Evolutionary conservation across 345 rosid species (phyloP), one percentile per base, ranked within the genome.

Genomic region (Capsella bursapastoris): DNA sequence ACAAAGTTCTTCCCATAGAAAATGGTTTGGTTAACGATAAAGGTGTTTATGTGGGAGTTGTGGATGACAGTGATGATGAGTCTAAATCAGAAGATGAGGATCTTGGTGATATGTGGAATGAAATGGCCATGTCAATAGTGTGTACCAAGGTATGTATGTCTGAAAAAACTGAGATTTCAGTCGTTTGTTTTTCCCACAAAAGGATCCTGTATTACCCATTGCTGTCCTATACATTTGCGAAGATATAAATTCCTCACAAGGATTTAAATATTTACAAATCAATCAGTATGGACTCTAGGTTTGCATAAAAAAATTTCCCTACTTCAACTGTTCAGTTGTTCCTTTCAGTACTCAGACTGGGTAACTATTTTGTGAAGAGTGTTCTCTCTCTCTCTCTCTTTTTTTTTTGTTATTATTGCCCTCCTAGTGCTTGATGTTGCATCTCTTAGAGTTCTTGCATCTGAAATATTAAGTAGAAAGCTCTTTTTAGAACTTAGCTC

Each of bases 81-180:
- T 58, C 72, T 13, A 82, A 78, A 74, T 62, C 43, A 35, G 79
- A 64, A 74, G 91, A 91, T 75, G 92, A 86, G 56, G 96, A 89
- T 61, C 82, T 91, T 66, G 89, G 90, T 66, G 85, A 90, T 85
- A 88, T 94, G 64, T 94, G 97, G 98, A 86, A 78, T 52, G 92
- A 87, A 78, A 89, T 91, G 97, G 80, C 89, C 61, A 73, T 84
- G 80, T 86, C 95, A 47, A 66, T 91, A 70, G 93, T 84, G 73
- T 66, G 73, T 77, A 82, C 94, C 41, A 93, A 89, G 94, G 95
- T 91, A 83, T 40, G 78, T 40, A 68, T 68, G 11, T 67, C 11
- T 58, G 35, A 70, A 11, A 6, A 27, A 35, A 40, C 29, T 14
- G 40, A 37, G 25, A 28, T 37, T 68, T 53, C 41, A 9, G 8